Evolutionary conservation across 495 filamentous ascomycete species (phyloP).

Genomic region (Annulohypoxylon bovei): DNA sequence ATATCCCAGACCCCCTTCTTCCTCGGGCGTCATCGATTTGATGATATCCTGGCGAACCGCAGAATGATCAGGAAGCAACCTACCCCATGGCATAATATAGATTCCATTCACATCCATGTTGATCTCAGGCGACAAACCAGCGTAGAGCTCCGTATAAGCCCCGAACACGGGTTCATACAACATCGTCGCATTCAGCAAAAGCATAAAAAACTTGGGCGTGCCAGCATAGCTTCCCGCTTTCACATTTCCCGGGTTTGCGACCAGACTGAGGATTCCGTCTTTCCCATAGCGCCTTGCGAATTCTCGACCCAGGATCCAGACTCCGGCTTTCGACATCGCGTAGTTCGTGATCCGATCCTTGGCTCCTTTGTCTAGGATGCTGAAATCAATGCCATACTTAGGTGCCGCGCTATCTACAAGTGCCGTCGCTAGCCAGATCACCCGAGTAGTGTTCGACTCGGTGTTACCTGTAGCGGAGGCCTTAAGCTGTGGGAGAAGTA

Average conservation of each 20-base stretch:
- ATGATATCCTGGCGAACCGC: slow-evolving; percentile 44
- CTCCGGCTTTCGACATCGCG: slow-evolving; percentile 49
- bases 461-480: slow-evolving; percentile 8
- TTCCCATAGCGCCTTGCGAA: slow-evolving; percentile 28
- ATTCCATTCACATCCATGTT: slow-evolving; percentile 36
- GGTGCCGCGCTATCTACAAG: slow-evolving; percentile 43
- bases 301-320: slow-evolving; percentile 47
- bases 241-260: slow-evolving; percentile 54
- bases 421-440: slow-evolving; percentile 34
- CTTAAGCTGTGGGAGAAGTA: slow-evolving; percentile 54
- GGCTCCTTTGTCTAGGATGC: slow-evolving; percentile 44
- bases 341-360: slow-evolving; percentile 39
- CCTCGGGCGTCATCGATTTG: slow-evolving; percentile 47
- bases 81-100: slow-evolving; percentile 40
- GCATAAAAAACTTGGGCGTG: slow-evolving; percentile 15
- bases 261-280: slow-evolving; percentile 48
- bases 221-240: slow-evolving; percentile 37
- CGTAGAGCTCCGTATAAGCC: slow-evolving; percentile 58
- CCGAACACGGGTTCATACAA: slow-evolving; percentile 50
- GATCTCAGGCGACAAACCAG: slow-evolving; percentile 53
- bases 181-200: slow-evolving; percentile 35
- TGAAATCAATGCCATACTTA: slow-evolving; percentile 43
- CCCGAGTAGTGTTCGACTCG: slow-evolving; percentile 17
- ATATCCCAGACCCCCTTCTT: slow-evolving; percentile 39
- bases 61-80: slow-evolving; percentile 23